Evolutionary conservation across 768 basidiomycete species (phyloP).

Genomic region (Hebeloma cylindrosporum): DNA sequence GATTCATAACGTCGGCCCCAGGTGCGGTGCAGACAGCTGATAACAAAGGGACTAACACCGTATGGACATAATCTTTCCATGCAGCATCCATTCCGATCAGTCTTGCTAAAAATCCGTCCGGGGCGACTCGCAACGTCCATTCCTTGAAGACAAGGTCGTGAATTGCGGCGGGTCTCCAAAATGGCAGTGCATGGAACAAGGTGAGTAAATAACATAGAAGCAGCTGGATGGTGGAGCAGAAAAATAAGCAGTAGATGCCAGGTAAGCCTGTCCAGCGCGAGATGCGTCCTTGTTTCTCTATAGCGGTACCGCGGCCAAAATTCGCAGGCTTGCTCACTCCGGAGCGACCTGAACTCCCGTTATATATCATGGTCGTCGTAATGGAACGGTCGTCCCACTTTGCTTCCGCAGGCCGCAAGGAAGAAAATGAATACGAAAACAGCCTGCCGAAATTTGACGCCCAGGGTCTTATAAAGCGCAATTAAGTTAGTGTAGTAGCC

Average conservation of each 20-base stretch:
- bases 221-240: slow-evolving; percentile 42
- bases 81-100: slow-evolving; percentile 46
- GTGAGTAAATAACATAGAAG: slow-evolving; percentile 48
- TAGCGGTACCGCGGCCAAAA: slow-evolving; percentile 10
- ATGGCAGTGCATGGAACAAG: slow-evolving; percentile 42
- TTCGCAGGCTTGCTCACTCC: slow-evolving; percentile 53
- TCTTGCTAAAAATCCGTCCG: slow-evolving; percentile 39
- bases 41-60: slow-evolving; percentile 62
- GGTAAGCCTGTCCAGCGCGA: slow-evolving; percentile 16
- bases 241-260: slow-evolving; percentile 38
- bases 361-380: slow-evolving; percentile 59
- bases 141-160: slow-evolving; percentile 44
- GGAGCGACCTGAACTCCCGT: slow-evolving; percentile 55
- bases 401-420: slow-evolving; percentile 33
- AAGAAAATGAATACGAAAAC: slow-evolving; percentile 76
- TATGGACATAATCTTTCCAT: slow-evolving; percentile 53
- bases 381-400: slow-evolving; percentile 26
- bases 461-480: slow-evolving; percentile 59
- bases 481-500: slow-evolving; percentile 78
- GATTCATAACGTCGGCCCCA: slow-evolving; percentile 48
- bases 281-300: slow-evolving; percentile 5
- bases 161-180: slow-evolving; percentile 31
- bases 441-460: slow-evolving; percentile 51
- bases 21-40: slow-evolving; percentile 74
- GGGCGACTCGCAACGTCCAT: slow-evolving; percentile 47